Conservation (phyloP, 768 basidiomycete genomes). For the Boletellus emodensis region DNA sequence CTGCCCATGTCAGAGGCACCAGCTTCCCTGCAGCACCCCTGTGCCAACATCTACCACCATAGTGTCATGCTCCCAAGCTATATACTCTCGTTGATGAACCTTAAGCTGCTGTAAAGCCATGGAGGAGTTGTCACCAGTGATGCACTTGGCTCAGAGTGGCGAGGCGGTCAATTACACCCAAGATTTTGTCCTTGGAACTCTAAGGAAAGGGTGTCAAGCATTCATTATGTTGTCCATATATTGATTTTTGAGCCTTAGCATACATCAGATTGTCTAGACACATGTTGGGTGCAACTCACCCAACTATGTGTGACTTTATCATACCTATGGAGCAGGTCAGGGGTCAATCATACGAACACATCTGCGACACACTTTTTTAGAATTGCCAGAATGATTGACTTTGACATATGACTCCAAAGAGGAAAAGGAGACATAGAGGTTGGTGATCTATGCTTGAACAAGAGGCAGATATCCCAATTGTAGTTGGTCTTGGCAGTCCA, state of each 20-base stretch:
- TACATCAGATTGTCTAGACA: neutral
- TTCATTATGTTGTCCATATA: conserved; percentile 76
- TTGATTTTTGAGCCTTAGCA: conserved; percentile 60
- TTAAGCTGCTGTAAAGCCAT: conserved; percentile 78
- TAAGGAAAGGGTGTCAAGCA: conserved; percentile 61
- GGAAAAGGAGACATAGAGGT: conserved; percentile 70
- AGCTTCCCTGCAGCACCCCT: conserved; percentile 58
- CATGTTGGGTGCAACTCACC: conserved; percentile 27
- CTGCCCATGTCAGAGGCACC: conserved; percentile 39
- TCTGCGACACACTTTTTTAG: conserved; percentile 75
- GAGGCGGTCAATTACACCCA: conserved; percentile 53
- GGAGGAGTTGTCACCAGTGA: conserved; percentile 64
- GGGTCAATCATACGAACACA: neutral
- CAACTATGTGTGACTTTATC: conserved; percentile 88
- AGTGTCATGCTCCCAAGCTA: conserved; percentile 99
- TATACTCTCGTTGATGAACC: conserved; percentile 84
- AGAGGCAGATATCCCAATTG: conserved; percentile 74
- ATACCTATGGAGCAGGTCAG: conserved; percentile 51
- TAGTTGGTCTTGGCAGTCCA: conserved; percentile 82
- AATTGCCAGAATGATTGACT: conserved; percentile 86
- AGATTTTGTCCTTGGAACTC: conserved; percentile 58
- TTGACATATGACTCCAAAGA: conserved; percentile 85
- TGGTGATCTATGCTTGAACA: conserved; percentile 88
- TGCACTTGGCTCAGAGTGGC: conserved; percentile 72
- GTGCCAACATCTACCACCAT: conserved; percentile 93